Percentiles rank a stretch among this genome's conserved stretches.
Evolutionary conservation across 805 yeast species (phyloP).

Genomic region (Wickerhamomyces bisporus): DNA sequence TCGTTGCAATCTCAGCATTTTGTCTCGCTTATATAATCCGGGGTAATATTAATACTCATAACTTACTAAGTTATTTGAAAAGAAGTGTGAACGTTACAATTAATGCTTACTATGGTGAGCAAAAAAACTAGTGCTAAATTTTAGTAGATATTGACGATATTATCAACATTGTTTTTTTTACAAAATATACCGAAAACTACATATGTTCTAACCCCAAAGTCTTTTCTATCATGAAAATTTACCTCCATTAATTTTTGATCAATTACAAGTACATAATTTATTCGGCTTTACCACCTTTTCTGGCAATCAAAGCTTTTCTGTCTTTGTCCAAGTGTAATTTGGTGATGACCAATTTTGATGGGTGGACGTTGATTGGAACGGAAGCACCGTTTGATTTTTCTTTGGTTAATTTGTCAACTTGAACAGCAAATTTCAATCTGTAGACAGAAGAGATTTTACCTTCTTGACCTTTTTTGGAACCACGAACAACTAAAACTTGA

Average conservation of each 20-base stretch:
- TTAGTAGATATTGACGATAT: too few relatives aligned
- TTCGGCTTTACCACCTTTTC: slow-evolving; percentile 97
- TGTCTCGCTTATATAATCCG: neutral
- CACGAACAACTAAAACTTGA: slow-evolving; percentile 93
- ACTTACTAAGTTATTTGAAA: too few relatives aligned
- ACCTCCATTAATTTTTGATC: slow-evolving; percentile 7
- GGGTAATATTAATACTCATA: slow-evolving; percentile 1
- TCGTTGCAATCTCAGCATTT: too few relatives aligned
- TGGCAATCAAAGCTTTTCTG: slow-evolving; percentile 94
- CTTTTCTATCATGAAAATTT: neutral
- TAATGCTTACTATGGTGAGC: too few relatives aligned
- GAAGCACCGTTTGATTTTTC: slow-evolving; percentile 98
- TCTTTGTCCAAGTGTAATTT: slow-evolving; percentile 97
- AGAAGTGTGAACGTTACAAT: too few relatives aligned
- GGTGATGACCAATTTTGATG: slow-evolving; percentile 98
- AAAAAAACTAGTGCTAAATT: too few relatives aligned
- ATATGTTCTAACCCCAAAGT: too few relatives aligned
- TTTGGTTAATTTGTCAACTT: slow-evolving; percentile 94
- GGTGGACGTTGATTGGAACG: slow-evolving; percentile 94
- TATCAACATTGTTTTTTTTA: too few relatives aligned
- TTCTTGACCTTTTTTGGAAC: slow-evolving; percentile 99
- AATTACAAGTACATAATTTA: slow-evolving; percentile 37
- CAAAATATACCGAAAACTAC: too few relatives aligned
- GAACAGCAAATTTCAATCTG: slow-evolving; percentile 97
- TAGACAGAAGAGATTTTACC: slow-evolving; percentile 96